These are phyloP conservation scores for Euphorbia pulcherrima DNA, from an alignment of 345 rosid genomes.

Conservation along the genomic window DNA sequence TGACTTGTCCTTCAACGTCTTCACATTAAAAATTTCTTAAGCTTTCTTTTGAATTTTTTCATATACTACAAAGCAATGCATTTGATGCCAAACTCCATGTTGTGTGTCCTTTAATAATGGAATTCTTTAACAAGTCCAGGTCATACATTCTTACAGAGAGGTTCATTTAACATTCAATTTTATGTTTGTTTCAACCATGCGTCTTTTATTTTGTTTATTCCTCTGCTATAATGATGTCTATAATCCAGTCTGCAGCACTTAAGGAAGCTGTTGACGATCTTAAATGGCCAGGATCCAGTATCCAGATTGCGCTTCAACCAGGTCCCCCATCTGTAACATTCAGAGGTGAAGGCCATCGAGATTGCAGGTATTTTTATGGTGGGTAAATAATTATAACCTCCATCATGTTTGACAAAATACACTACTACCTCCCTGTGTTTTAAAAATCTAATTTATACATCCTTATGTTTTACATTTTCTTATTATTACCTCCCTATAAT, in stretches of 20 bases:
- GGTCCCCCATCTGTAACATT: conserved; percentile 70
- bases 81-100: not conserved
- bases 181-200: not conserved
- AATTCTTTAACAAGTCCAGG: not conserved
- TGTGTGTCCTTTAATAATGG: not conserved
- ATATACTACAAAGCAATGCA: not conserved
- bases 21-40: not conserved
- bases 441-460: too few relatives aligned
- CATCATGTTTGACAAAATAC: too few relatives aligned
- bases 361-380: conserved; percentile 64
- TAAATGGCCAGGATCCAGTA: conserved; percentile 91
- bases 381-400: too few relatives aligned
- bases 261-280: conserved; percentile 97
- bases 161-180: not conserved
- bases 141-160: not conserved
- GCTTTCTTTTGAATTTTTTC: not conserved
- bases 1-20: not conserved
- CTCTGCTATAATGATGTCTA: conserved; percentile 5
- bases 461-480: too few relatives aligned
- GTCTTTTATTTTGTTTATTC: not conserved
- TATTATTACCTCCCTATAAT: too few relatives aligned
- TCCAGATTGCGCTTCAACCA: conserved; percentile 60
- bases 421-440: too few relatives aligned
- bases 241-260: conserved; percentile 67
- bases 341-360: conserved; percentile 90